A percentile compares a stretch with the other conserved stretches of the same genome.
Conservation (phyloP, 805 yeast species). For the Brettanomyces sp. region DNA sequence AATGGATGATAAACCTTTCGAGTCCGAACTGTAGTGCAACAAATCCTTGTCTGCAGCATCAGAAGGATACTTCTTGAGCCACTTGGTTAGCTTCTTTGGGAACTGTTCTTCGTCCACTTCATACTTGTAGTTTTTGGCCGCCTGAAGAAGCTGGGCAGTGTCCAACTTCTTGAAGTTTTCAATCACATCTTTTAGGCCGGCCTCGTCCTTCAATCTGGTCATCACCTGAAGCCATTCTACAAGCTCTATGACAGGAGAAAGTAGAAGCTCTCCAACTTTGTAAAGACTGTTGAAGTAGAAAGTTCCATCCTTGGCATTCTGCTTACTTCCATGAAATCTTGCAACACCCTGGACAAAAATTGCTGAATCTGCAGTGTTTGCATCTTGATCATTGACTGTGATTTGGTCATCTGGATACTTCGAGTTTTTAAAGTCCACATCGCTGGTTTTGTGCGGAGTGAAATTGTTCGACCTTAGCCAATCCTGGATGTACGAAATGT, state of each 20-base stretch:
- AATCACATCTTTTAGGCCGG: conserved; percentile 45
- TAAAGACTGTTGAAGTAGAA: conserved; percentile 60
- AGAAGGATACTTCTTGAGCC: conserved; percentile 25
- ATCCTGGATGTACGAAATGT: conserved; percentile 80
- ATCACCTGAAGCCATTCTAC: conserved; percentile 88
- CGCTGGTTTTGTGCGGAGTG: conserved; percentile 29
- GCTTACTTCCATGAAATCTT: conserved; percentile 19
- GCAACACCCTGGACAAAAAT: conserved; percentile 14
- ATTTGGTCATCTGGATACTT: conserved; percentile 26
- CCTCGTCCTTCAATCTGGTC: conserved; percentile 49
- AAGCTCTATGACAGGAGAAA: conserved; percentile 67
- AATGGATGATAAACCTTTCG: conserved; percentile 17
- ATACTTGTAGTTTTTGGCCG: conserved; percentile 68
- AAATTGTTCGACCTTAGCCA: conserved; percentile 76
- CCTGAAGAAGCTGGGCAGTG: conserved; percentile 60
- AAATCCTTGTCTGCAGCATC: conserved; percentile 8
- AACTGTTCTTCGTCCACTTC: conserved; percentile 74
- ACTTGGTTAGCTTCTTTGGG: conserved; percentile 39
- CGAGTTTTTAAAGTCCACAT: conserved; percentile 15
- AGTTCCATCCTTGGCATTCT: conserved; percentile 38
- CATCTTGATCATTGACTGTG: conserved; percentile 1
- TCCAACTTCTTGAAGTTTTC: conserved; percentile 49
- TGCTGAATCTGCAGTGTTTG: not conserved
- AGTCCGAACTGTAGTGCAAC: conserved; percentile 7
- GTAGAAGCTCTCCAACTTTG: conserved; percentile 55